Base-by-base conservation (phyloP, 352 stramenopile species). In the Pythium phragmiticola region DNA sequence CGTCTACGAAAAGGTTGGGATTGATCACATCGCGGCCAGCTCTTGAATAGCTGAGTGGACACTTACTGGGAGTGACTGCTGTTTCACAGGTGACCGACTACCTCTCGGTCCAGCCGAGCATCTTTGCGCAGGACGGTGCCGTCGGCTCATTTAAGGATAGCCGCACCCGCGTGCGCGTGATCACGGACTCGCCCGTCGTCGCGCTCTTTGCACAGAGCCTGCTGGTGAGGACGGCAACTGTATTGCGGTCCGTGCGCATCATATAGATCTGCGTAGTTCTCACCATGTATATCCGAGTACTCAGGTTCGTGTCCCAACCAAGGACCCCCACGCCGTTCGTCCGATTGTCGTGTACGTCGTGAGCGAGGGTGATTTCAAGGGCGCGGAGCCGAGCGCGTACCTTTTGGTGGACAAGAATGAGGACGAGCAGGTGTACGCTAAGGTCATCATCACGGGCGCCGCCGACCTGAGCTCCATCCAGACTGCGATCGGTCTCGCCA, bases 291-390 rank as follows among this genome's bases (percentile, higher is more conserved):
- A 9, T 19, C 23, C 7, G 6, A 11, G 6, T 30, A 50, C 45
- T 30, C 16, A 87, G 84, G 67, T 63, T 19, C 77, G 78, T 60
- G 81, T 92, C 28, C 80, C 78, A 23, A 76, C 65, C 26, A 87
- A 88, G 66, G 77, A 91, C 61, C 41, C 74, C 7, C 80, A 90
- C 53, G 83, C 76, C n/a, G 78, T 71, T 54, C 85, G 85, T 23
- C 82, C 82, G 6, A 92, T 94, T 66, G 81, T 94, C 48, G 70
- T 90, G 33, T 90, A 92, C 66, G 82, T 89, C 39, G 80, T 80
- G 14, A 87, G 72, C 50, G 59, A 65, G 7, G 83, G 81, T 19
- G 82, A 87, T 23, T 92, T 88, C 63, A 76, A 83, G 65, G 73
- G 54, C 48, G 63, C 89, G 57, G 68, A 81, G 28, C 83, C 83